Conservation (phyloP, 139 green algal species). For the Micromonas commoda region DNA sequence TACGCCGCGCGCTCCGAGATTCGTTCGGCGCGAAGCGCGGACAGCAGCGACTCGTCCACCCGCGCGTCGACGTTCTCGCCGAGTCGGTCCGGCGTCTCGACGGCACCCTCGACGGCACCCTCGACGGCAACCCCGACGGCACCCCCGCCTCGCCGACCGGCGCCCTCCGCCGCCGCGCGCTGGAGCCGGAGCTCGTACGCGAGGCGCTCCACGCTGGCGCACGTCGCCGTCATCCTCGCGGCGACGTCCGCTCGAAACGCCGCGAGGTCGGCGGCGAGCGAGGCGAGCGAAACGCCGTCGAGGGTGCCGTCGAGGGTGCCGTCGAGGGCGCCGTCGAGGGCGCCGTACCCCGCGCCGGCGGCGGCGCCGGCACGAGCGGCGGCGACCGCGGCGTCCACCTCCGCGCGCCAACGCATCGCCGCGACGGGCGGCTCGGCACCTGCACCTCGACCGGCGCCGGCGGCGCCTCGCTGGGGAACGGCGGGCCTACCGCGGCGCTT, state of each 20-base stretch:
- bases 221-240: neutral
- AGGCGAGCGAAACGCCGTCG: too few relatives aligned
- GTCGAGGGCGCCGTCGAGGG: too few relatives aligned
- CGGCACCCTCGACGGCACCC: neutral
- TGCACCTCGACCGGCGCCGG: too few relatives aligned
- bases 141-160: neutral
- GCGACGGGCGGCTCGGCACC: too few relatives aligned
- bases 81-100: neutral
- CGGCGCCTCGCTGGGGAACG: too few relatives aligned
- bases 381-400: neutral
- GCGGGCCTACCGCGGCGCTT: too few relatives aligned
- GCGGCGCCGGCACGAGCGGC: too few relatives aligned
- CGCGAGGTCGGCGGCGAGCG: neutral
- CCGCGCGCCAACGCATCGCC: too few relatives aligned
- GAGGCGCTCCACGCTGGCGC: neutral
- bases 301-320: too few relatives aligned
- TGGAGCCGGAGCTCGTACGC: neutral
- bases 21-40: neutral
- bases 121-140: neutral
- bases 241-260: neutral
- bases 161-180: neutral
- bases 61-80: too few relatives aligned
- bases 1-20: neutral
- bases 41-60: neutral
- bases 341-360: too few relatives aligned